Evolutionary conservation across 768 basidiomycete genomes (phyloP).

Genomic region (Xerocomus brunneocitrinus): DNA sequence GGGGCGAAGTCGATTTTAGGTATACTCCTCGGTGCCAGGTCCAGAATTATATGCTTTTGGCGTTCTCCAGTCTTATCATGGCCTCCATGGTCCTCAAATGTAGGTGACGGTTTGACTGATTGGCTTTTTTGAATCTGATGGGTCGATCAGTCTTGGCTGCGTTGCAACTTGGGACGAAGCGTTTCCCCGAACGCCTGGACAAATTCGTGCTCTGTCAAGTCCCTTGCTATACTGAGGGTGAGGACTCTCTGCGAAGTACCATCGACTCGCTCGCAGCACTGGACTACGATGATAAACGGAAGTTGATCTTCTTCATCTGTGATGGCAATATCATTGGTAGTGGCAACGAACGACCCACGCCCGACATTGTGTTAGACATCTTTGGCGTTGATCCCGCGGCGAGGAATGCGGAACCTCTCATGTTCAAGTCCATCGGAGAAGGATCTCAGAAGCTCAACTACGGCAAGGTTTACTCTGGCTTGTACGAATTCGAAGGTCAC

Average conservation of each 20-base stretch:
- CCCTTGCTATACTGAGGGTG: conserved; percentile 69
- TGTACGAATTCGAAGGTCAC: conserved; percentile 69
- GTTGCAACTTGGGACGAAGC: conserved; percentile 54
- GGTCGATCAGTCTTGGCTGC: conserved; percentile 52
- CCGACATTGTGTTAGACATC: conserved; percentile 62
- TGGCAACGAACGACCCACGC: conserved; percentile 64
- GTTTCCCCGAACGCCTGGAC: conserved; percentile 60
- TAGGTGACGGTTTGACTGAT: conserved; percentile 31
- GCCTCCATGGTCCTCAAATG: conserved; percentile 56
- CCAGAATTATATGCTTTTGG: conserved; percentile 56
- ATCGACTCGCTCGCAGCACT: conserved; percentile 62
- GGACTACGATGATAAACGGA: conserved; percentile 69
- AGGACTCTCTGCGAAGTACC: conserved; percentile 63
- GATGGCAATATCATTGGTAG: conserved; percentile 70
- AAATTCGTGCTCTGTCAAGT: conserved; percentile 68
- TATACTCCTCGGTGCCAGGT: conserved; percentile 52
- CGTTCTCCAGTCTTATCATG: conserved; percentile 52
- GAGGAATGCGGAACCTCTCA: conserved; percentile 57
- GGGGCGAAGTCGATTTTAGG: conserved; percentile 56
- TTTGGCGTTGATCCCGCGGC: conserved; percentile 62
- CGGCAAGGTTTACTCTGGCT: conserved; percentile 64
- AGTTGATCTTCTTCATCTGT: conserved; percentile 61
- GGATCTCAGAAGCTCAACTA: conserved; percentile 66
- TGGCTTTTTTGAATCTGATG: conserved; percentile 7
- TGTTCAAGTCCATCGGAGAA: conserved; percentile 67